Evolutionary conservation across 352 stramenopile genomes (phyloP), one percentile per base, ranked within the genome.

Genomic region (Globisporangium polare): DNA sequence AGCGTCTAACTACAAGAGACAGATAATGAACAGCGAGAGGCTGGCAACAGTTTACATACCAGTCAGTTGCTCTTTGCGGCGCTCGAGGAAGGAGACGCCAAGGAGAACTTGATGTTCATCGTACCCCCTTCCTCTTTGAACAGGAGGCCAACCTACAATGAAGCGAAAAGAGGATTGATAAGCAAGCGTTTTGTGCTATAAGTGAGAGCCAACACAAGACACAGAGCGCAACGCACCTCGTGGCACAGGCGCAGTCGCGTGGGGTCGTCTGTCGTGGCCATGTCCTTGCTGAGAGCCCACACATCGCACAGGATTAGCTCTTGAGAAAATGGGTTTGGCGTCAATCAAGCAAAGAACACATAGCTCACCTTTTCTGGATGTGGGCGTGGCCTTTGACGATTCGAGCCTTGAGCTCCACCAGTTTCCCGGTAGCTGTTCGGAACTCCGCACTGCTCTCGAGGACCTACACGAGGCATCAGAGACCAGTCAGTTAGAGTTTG

Each of bases 81-180:
- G 39, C 22, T 45, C 13, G 55, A n/a, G 12, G 41, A 41, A 24
- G 27, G 41, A 17, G 49, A 17, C 12, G 27, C 10, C 5, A 53
- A 2, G 9, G n/a, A 37, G 17, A 39, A 47, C 43, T 49, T 24
- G 31, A 54, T 18, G n/a, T 41, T 31, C 24, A 47, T 47, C n/a
- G n/a, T n/a, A n/a, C 35, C 62, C 4, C 71, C 68, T 69, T 81
- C 73, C 5, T 73, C 73, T 24, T 69, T 47, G 52, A 78, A 81
- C 26, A 81, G 64, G 15, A 70, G 65, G 46, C 59, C 53, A 12
- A 80, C 56, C 70, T 46, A 20, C 15, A 46, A 3, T 5, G 22
- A 35, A 20, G 20, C 17, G 53, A n/a, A n/a, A 31, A 60, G 41
- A 35, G 15, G 27, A 4, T 35, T 9, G 8, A 61, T 24, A 5